A percentile compares a stretch with the other conserved stretches of the same genome.
These are phyloP conservation scores for Phyllachora maydis DNA, from an alignment of 2,329 filamentous ascomycete species.

Conservation along the genomic window DNA sequence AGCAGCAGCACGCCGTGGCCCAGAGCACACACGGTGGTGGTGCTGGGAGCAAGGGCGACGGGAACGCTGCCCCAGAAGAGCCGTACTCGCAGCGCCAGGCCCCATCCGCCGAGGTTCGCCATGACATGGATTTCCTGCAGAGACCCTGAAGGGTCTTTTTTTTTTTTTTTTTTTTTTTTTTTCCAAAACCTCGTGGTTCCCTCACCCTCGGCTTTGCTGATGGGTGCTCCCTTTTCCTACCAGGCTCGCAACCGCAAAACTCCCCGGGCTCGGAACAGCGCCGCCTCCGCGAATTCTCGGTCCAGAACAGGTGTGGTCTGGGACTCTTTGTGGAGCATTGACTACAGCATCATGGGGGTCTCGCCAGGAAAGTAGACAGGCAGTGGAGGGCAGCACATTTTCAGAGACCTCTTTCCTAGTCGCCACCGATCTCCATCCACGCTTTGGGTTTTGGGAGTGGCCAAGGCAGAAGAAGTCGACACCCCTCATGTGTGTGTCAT, in stretches of 20 bases:
- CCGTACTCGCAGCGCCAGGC: slow-evolving; percentile 3
- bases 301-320: slow-evolving; percentile 35
- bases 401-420: no score
- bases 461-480: no score
- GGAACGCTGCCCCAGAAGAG: slow-evolving; percentile 1
- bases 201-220: no score
- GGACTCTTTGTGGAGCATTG: slow-evolving; percentile 40
- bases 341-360: slow-evolving; percentile 9
- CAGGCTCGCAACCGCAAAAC: slow-evolving; percentile 3
- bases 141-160: slow-evolving; percentile 17
- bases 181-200: no score
- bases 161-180: no score
- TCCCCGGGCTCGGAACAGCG: slow-evolving; percentile 18
- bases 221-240: no score
- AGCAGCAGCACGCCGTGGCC: slow-evolving; percentile 9
- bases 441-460: no score
- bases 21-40: slow-evolving; percentile 4
- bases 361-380: background rate
- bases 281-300: slow-evolving; percentile 13
- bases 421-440: no score
- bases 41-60: slow-evolving; percentile 1
- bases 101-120: slow-evolving; percentile 28
- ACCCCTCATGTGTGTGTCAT: no score
- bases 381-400: no score
- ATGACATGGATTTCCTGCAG: slow-evolving; percentile 24